Conservation (phyloP, 805 yeast species). For the Debaryomyces tyrocola region DNA sequence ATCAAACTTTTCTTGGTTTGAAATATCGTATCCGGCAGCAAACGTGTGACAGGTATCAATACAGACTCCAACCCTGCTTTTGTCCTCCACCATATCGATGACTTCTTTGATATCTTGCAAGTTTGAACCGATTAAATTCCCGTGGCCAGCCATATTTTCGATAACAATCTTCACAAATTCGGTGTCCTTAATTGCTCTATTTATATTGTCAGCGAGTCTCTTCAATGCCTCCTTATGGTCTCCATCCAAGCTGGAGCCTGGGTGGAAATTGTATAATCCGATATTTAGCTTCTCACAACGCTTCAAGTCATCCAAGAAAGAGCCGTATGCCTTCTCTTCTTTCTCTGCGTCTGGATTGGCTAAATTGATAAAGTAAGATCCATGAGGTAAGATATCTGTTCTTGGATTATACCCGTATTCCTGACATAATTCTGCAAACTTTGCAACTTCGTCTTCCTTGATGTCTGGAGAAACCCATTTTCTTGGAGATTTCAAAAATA, state of each 20-base stretch:
- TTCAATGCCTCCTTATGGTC: slow-evolving; percentile 64
- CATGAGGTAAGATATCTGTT: slow-evolving; percentile 89
- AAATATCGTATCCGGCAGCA: slow-evolving; percentile 93
- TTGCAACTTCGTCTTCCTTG: slow-evolving; percentile 61
- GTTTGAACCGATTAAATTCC: slow-evolving; percentile 81
- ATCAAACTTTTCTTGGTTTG: slow-evolving; percentile 55
- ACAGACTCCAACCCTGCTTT: slow-evolving; percentile 89
- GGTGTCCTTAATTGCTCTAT: slow-evolving; percentile 74
- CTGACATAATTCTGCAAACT: slow-evolving; percentile 65
- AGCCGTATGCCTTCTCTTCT: slow-evolving; percentile 69
- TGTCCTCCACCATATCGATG: slow-evolving; percentile 76
- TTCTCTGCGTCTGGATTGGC: slow-evolving; percentile 88
- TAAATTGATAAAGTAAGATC: slow-evolving; percentile 87
- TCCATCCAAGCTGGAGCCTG: slow-evolving; percentile 79
- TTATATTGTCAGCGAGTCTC: slow-evolving; percentile 75
- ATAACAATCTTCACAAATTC: slow-evolving; percentile 80
- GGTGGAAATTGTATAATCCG: slow-evolving; percentile 89
- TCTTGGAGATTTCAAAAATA: slow-evolving; percentile 87
- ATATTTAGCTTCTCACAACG: slow-evolving; percentile 85
- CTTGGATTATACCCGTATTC: slow-evolving; percentile 66
- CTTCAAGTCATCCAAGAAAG: slow-evolving; percentile 80
- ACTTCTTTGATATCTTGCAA: slow-evolving; percentile 75
- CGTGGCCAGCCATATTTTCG: slow-evolving; percentile 98
- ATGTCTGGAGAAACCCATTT: slow-evolving; percentile 87
- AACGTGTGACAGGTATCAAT: slow-evolving; percentile 94